Base-by-base conservation (phyloP, 306 rosid species). In the Herpetospermum pedunculosum region DNA sequence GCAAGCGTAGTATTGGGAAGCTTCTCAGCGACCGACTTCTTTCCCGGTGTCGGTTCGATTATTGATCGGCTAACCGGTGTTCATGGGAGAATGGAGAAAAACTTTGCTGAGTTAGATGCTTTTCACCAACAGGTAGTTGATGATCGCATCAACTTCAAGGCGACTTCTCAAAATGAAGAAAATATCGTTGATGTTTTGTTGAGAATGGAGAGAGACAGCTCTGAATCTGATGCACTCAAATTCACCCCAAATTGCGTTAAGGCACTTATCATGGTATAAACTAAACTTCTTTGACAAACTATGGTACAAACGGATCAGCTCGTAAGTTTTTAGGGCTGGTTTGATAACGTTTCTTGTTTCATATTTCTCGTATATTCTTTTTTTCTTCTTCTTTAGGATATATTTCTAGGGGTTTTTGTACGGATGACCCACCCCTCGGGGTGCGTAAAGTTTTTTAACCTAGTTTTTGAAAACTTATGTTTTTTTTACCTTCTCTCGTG, bases 121-220 rank as follows among this genome's bases (percentile, higher is more conserved):
- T 70, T 84, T 67, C 86, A 78, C 19, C 80, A 88, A 67, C 38
- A 38, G 18, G 81, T 90, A 28, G 64, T 81, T 1, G 80, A 81
- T 18, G 77, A 78, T 30, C 85, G 76, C 55, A 52, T 75, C n/a
- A 62, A 46, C 7, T 30, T 72, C 2, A 46, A 74, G 53, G 44
- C 35, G 15, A 18, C 16, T 26, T 3, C 18, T 53, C 54, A 12
- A 11, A 68, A 37, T 0, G 74, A 77, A 13, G 81, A 81, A 14
- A 78, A 81, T 19, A 48, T 81, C 29, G 74, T 81, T 28, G 84
- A 69, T 16, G 75, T 81, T 19, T 26, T 81, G 70, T 73, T 81
- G 7, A 70, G 44, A 32, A 48, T 77, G 19, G 70, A 55, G 73
- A 70, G 18, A 23, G 79, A 58, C 1, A 41, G 75, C 25, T 15